These are phyloP conservation scores for Dictyostelium citrinum DNA, from an alignment of 78 protist species.

Conservation along the genomic window DNA sequence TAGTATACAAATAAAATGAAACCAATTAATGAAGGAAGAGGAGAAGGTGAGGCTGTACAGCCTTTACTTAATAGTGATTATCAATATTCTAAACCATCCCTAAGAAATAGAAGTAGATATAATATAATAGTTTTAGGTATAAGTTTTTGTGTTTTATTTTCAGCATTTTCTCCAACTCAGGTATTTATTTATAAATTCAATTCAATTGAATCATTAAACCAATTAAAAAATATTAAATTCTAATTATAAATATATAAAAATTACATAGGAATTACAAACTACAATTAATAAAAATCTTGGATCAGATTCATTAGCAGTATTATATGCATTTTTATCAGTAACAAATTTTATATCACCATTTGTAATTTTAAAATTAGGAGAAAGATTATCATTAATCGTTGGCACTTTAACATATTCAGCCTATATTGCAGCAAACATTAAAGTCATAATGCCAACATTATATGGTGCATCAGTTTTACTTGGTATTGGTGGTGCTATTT, in stretches of 20 bases:
- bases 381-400: slow-evolving; percentile 34
- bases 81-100: neutral
- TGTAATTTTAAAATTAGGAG: slow-evolving; percentile 24
- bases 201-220: too few species aligned
- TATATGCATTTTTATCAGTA: slow-evolving; percentile 47
- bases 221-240: too few species aligned
- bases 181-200: neutral
- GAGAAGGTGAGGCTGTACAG: neutral
- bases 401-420: slow-evolving; percentile 25
- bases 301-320: slow-evolving; percentile 28
- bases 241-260: too few species aligned
- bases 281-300: slow-evolving; percentile 40
- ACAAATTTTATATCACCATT: slow-evolving; percentile 63
- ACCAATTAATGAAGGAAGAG: neutral
- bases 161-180: slow-evolving; percentile 67
- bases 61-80: neutral
- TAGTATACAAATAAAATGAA: neutral
- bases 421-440: slow-evolving; percentile 66
- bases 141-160: slow-evolving; percentile 43
- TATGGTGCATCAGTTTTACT: slow-evolving; percentile 35
- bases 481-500: slow-evolving; percentile 73
- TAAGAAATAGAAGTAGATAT: slow-evolving; percentile 29
- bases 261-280: slow-evolving; percentile 64
- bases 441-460: neutral
- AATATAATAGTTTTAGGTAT: slow-evolving; percentile 44